These are phyloP conservation scores for Chrysochromulina tobinii DNA, from an alignment of 78 protist genomes.

Conservation along the genomic window DNA sequence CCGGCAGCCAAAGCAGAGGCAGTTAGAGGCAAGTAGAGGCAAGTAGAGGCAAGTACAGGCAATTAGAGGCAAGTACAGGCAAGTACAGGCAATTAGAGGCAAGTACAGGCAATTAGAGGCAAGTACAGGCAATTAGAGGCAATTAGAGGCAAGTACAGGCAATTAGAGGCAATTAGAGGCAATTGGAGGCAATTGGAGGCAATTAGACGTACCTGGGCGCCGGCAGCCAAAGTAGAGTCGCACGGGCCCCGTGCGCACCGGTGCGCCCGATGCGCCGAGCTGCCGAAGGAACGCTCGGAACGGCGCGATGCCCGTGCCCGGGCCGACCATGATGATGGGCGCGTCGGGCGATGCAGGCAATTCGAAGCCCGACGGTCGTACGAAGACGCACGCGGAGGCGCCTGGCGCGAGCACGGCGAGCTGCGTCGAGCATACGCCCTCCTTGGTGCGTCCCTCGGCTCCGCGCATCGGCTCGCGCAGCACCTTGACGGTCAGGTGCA, in stretches of 20 bases:
- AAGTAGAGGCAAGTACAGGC: too few species aligned
- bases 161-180: too few species aligned
- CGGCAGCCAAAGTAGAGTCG: constrained; percentile 42
- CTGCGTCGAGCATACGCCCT: constrained; percentile 9
- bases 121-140: too few species aligned
- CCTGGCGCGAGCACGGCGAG: constrained; percentile 59
- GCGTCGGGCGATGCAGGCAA: constrained; percentile 58
- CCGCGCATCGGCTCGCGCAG: background rate
- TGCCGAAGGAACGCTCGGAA: constrained; percentile 59
- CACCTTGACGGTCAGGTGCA: constrained; percentile 71
- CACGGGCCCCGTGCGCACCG: background rate
- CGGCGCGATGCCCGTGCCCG: constrained; percentile 98
- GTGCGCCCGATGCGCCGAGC: background rate
- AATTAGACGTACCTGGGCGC: background rate
- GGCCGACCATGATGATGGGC: constrained; percentile 91
- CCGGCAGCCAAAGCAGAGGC: constrained; percentile 41
- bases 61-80: too few species aligned
- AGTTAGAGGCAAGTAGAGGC: too few species aligned
- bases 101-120: too few species aligned
- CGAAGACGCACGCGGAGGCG: constrained; percentile 68
- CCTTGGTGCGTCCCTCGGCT: background rate
- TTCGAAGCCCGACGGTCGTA: constrained; percentile 72
- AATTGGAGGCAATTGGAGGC: too few species aligned
- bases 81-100: too few species aligned
- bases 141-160: too few species aligned